A percentile compares a stretch with the other conserved stretches of the same genome.
Conservation (phyloP, 192 early-diverging fungal species). For the Phycomyces blakesleeanus region DNA sequence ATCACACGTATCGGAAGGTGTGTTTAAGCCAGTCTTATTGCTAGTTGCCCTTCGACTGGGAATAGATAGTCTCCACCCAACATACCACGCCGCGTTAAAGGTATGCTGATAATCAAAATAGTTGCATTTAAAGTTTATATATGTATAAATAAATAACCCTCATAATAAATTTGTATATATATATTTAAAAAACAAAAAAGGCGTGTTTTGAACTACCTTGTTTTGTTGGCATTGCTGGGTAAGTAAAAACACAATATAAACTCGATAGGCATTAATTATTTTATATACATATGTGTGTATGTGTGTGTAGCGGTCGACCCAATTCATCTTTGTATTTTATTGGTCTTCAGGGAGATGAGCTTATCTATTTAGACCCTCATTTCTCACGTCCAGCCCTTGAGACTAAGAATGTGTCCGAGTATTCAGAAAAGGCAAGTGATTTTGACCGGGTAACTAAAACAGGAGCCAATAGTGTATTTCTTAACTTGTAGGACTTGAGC, state of each 20-base stretch:
- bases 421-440: conserved; percentile 45
- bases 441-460: neutral
- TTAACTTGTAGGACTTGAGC: conserved; percentile 52
- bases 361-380: conserved; percentile 94
- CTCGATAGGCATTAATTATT: neutral
- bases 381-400: conserved; percentile 67
- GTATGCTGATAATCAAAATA: no score
- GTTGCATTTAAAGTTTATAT: no score
- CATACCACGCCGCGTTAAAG: conserved; percentile 75
- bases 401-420: conserved; percentile 42
- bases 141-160: no score
- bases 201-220: conserved; percentile 73
- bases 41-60: conserved; percentile 86
- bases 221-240: conserved; percentile 91
- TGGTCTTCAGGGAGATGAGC: conserved; percentile 73
- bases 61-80: conserved; percentile 81
- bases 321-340: conserved; percentile 93
- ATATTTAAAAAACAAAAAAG: no score
- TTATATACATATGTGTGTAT: neutral
- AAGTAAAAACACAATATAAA: conserved; percentile 10
- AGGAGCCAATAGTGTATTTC: conserved; percentile 4
- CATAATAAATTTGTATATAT: no score
- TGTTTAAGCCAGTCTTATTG: conserved; percentile 72
- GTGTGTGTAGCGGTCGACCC: conserved; percentile 68
- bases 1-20: conserved; percentile 2